phyloP scores from a whole-genome alignment of 2,329 filamentous ascomycete species.

The Neonectria faginata region DNA sequence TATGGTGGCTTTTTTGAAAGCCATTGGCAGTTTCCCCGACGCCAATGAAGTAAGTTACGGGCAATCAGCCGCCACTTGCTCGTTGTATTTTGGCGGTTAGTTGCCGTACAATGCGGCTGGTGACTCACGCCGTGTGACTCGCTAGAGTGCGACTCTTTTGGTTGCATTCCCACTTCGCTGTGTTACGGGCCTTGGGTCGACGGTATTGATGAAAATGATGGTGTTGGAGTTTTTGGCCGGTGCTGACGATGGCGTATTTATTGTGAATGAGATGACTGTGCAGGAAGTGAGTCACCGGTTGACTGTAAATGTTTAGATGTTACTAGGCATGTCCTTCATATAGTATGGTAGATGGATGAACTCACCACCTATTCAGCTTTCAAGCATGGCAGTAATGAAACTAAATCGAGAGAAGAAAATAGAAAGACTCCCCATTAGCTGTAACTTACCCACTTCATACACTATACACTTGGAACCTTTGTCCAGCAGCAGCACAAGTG shows the following conservation, averaged over 20 bases:
- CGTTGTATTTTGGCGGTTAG: neutral
- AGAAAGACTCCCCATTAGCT: too few species aligned
- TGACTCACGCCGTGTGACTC: conserved; percentile 46
- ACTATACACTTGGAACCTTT: neutral
- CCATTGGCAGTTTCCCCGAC: neutral
- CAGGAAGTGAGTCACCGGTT: neutral
- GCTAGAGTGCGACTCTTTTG: neutral
- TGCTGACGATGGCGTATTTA: neutral
- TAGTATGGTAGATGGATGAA: too few species aligned
- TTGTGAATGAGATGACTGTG: neutral
- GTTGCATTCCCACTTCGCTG: neutral
- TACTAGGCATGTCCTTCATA: too few species aligned
- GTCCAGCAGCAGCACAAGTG: too few species aligned
- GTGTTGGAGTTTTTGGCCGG: neutral
- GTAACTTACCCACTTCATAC: too few species aligned
- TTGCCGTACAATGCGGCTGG: conserved; percentile 10
- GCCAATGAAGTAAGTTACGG: neutral
- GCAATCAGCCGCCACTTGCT: conserved; percentile 6
- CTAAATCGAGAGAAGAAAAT: too few species aligned
- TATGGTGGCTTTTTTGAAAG: neutral
- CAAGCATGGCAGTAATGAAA: too few species aligned
- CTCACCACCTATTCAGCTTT: too few species aligned
- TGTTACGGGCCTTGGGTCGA: neutral
- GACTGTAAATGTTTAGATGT: too few species aligned
- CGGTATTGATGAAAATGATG: neutral